Conservation (phyloP, 352 stramenopile species). For the Phytophthora hibernalis region DNA sequence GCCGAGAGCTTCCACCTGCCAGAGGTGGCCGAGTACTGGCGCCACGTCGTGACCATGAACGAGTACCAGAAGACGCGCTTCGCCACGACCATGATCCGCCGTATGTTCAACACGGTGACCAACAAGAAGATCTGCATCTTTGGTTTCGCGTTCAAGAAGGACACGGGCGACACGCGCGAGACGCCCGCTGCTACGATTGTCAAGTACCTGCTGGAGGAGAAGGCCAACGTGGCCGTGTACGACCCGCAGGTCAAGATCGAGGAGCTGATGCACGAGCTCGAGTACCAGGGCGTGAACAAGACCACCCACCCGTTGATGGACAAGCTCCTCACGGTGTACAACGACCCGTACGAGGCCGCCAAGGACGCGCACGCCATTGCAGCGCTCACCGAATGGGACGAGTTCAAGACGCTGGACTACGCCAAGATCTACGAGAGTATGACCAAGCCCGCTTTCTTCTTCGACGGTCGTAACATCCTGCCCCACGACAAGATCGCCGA, state of each 20-base stretch:
- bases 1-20: conserved; percentile 97
- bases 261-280: conserved; percentile 89
- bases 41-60: conserved; percentile 99
- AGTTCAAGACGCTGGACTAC: conserved; percentile 99
- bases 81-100: conserved; percentile 96
- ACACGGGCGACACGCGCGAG: conserved; percentile 99
- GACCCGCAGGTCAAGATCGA: conserved; percentile 98
- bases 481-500: conserved; percentile 93
- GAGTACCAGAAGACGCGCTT: conserved; percentile 99
- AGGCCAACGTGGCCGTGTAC: conserved; percentile 96
- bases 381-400: conserved; percentile 99
- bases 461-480: conserved; percentile 98
- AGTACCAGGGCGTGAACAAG: conserved; percentile 91
- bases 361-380: conserved; percentile 94
- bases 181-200: conserved; percentile 98
- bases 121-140: conserved; percentile 99
- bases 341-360: conserved; percentile 93
- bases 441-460: conserved; percentile 99
- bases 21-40: conserved; percentile 99
- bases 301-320: conserved; percentile 91
- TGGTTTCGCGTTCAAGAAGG: conserved; percentile 99
- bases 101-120: conserved; percentile 99
- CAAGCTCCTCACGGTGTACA: conserved; percentile 71
- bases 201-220: conserved; percentile 96
- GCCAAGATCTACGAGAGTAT: conserved; percentile 96